phyloP scores from a whole-genome alignment of 2,329 filamentous ascomycete genomes.

The Chaetomium sp. region DNA sequence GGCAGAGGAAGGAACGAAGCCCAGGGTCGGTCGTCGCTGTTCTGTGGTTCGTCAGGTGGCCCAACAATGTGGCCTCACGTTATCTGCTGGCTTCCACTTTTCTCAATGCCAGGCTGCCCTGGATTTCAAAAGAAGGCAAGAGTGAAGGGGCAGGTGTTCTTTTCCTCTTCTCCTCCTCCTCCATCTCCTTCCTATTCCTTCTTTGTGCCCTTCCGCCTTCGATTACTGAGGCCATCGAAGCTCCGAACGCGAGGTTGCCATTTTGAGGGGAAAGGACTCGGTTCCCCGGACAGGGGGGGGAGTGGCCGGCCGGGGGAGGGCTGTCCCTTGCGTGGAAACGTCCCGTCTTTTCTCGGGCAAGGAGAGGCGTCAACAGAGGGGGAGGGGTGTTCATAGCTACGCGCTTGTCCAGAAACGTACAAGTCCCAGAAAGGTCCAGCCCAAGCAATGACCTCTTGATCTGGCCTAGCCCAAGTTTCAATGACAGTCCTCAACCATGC shows the following conservation, averaged over 20 bases:
- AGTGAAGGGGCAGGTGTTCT: no score
- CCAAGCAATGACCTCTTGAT: conserved; percentile 14
- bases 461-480: conserved; percentile 16
- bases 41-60: neutral
- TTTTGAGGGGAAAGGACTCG: neutral
- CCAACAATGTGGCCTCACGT: no score
- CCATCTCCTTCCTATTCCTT: no score
- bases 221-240: no score
- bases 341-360: neutral
- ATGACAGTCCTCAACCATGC: conserved; percentile 6
- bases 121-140: no score
- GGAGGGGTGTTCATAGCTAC: conserved; percentile 11
- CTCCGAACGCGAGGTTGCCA: conserved; percentile 3
- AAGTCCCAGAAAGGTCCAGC: conserved; percentile 6
- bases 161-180: no score
- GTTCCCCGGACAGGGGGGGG: conserved; percentile 3
- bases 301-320: neutral
- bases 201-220: no score
- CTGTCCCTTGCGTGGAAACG: neutral
- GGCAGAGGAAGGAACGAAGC: neutral
- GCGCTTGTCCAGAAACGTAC: neutral
- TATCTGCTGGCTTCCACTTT: neutral
- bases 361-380: neutral
- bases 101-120: no score
- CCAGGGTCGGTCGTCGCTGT: no score